Base-by-base conservation (phyloP, 768 basidiomycete genomes). In the Lentinula sp. region DNA sequence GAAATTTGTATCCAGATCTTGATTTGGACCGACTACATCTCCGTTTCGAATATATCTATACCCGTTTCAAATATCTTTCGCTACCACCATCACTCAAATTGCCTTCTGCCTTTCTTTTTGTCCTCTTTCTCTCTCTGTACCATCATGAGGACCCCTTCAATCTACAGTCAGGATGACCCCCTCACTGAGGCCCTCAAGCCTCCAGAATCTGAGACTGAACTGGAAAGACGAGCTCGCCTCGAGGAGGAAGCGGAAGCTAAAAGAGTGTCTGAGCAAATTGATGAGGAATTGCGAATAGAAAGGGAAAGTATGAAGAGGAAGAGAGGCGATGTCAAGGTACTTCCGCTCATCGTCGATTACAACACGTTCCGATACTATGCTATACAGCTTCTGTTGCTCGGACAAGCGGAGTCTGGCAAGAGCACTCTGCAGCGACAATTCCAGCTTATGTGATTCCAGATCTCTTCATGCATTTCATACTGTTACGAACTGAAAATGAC, bases 331-430 rank as follows among this genome's bases (percentile, higher is more conserved):
- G 90, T 93, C 63, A 88, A 89, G 79, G 91, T 87, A 46, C 53
- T 13, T 59, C 62, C 4, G 32, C 28, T 51, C 51, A 45, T 55
- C 60, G 16, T 39, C 6, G 16, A 15, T 37, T 61, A 15, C 28
- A 6, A 33, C 35, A 12, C 43, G 28, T 43, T 16, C 37, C 18
- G 45, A 60, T 37, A 13, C 54, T 13, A 28, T 57, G 20, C 33
- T 39, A 42, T 61, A 53, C 66, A 91, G 87, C 73, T 90, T 46
- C 73, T 91, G n/a, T 79, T 91, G 60, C 80, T 90, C 43, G 89
- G 89, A 42, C 88, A 90, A 67, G 88, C 88, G 42, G 88, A 90
- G 76, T 89, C 86, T 51, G 88, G 87, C 66, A 90, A 90, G 69
- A 86, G 86, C 36, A 89, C 87, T 3, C 79, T 90, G 51, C 87